Base-by-base conservation (phyloP, 169 alveolate genomes). In the Eimeria acervulina region DNA sequence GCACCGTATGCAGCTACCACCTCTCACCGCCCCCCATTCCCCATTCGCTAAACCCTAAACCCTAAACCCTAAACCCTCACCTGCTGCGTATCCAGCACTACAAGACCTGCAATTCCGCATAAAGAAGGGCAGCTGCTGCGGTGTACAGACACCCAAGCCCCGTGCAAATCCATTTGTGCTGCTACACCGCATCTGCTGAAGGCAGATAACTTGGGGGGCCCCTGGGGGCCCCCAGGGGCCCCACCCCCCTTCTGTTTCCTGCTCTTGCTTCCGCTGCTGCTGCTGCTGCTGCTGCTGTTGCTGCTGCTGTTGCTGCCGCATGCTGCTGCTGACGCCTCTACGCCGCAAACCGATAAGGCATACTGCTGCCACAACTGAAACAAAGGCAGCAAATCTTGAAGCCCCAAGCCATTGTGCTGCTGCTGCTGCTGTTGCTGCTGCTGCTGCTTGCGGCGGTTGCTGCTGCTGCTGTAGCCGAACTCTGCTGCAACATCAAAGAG, bases 1-100 rank as follows among this genome's bases (percentile, higher is more conserved):
- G 38, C 80, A 8, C 80, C 80, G 55, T 28, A n/a, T 68, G 42
- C 36, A 68, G 8, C n/a, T n/a, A n/a, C n/a, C n/a, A n/a, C 8
- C 80, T 19, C 10, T 10, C 17, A n/a, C 13, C 42, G 21, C 7
- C 10, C 42, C 80, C 42, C n/a, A 68, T 19, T 19, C 80, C 80
- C 80, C 21, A 68, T 19, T 19, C 42, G 42, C 80, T 68, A 68
- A 68, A 68, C 80, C 80, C 80, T 68, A 68, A 68, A 68, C 80
- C 80, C 80, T 68, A 68, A 68, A 68, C 80, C 80, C 76, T 17
- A 33, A n/a, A 38, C 36, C 59, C 95, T 89, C 36, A 90, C 95
- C 76, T 90, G 95, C 78, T 90, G 95, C 1, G 95, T 90, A 21
- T 90, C 95, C 19, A 66, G 76, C 38, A 90, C 95, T 31, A 90